These are phyloP conservation scores for Pseudogymnoascus destructans DNA, from an alignment of 2,329 filamentous ascomycete genomes.

Conservation along the genomic window DNA sequence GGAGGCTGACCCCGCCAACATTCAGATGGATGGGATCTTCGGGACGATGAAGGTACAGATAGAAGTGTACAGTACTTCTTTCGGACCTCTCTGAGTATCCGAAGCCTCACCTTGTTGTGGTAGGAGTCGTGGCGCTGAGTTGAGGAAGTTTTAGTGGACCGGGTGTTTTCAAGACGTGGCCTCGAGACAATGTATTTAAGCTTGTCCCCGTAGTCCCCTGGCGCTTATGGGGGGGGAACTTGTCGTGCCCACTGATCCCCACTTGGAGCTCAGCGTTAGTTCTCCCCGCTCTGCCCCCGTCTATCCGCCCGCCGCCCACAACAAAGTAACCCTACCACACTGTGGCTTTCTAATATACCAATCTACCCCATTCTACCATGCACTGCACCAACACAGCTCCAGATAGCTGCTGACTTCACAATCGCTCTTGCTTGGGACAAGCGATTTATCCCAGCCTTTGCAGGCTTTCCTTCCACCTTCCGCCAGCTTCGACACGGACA, in stretches of 20 bases:
- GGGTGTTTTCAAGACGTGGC: background rate
- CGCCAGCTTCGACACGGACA: background rate
- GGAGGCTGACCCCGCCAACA: background rate
- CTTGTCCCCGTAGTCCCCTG: background rate
- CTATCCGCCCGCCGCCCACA: background rate
- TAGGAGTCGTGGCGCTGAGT: background rate
- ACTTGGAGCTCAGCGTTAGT: conserved; percentile 6
- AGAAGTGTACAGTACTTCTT: background rate
- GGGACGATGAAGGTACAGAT: background rate
- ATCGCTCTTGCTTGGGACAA: background rate
- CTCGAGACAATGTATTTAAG: conserved; percentile 5
- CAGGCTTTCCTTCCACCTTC: background rate
- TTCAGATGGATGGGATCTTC: conserved; percentile 1
- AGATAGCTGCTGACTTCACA: conserved; percentile 5
- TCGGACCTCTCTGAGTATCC: background rate
- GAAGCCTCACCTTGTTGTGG: background rate
- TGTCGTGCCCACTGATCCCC: conserved; percentile 5
- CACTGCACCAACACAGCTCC: background rate
- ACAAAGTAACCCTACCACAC: background rate
- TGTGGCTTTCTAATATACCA: background rate
- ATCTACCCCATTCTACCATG: background rate
- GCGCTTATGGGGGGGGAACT: background rate
- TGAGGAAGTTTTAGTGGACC: background rate
- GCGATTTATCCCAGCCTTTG: background rate
- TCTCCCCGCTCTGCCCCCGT: conserved; percentile 2